Evolutionary conservation across 768 basidiomycete species (phyloP).

Genomic region (Suillus discolor): DNA sequence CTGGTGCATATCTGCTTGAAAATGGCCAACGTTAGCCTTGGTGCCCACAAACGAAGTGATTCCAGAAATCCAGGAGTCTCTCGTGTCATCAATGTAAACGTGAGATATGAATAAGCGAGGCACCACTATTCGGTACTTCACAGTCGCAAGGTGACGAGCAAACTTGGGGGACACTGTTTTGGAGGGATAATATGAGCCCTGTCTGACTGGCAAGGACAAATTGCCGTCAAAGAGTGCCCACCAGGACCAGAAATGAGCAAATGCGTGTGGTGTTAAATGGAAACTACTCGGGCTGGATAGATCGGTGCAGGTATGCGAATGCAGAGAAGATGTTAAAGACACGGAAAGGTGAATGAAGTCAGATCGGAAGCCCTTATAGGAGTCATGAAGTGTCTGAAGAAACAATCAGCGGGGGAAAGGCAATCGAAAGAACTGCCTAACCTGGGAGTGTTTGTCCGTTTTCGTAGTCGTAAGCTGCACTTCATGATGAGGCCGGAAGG

Average conservation of each 20-base stretch:
- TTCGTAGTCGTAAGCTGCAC: slow-evolving; percentile 62
- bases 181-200: slow-evolving; percentile 79
- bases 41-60: slow-evolving; percentile 81
- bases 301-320: slow-evolving; percentile 18
- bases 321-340: slow-evolving; percentile 73
- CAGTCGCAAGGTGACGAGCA: slow-evolving; percentile 82
- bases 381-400: slow-evolving; percentile 58
- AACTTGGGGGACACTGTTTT: slow-evolving; percentile 83
- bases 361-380: slow-evolving; percentile 86
- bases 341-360: slow-evolving; percentile 93
- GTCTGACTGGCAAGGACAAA: slow-evolving; percentile 82
- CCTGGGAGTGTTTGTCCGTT: slow-evolving; percentile 41
- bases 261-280: slow-evolving; percentile 83
- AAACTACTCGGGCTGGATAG: slow-evolving; percentile 60
- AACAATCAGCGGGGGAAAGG: neutral
- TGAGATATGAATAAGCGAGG: slow-evolving; percentile 84
- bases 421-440: slow-evolving; percentile 25
- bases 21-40: slow-evolving; percentile 78
- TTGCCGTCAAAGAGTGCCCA: slow-evolving; percentile 82
- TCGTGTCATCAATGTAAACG: slow-evolving; percentile 78
- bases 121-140: slow-evolving; percentile 86
- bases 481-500: slow-evolving; percentile 79
- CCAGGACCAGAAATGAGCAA: slow-evolving; percentile 93
- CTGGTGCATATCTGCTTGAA: slow-evolving; percentile 92
- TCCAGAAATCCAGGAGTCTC: slow-evolving; percentile 81